These are phyloP conservation scores for Odontarrhena argentea DNA, from an alignment of 345 rosid species.

Conservation along the genomic window DNA sequence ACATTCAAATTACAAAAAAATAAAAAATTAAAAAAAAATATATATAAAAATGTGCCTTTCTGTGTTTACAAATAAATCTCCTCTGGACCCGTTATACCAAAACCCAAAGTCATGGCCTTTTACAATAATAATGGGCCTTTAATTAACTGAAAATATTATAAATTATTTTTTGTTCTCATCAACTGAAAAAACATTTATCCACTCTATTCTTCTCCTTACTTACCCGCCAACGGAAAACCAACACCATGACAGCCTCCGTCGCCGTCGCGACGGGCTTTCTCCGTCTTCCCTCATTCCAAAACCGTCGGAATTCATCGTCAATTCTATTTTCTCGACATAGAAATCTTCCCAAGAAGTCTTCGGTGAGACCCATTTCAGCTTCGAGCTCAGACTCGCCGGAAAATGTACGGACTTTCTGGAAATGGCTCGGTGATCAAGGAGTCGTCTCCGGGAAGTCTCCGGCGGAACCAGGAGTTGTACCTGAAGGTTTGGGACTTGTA, in stretches of 20 bases:
- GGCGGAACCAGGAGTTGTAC: conserved; percentile 57
- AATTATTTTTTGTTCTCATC: too few relatives aligned
- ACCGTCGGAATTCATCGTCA: conserved; percentile 15
- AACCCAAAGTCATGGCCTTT: too few relatives aligned
- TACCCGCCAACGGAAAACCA: conserved; percentile 39
- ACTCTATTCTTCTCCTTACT: conserved; percentile 1
- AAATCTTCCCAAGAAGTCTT: conserved; percentile 33
- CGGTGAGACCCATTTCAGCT: conserved; percentile 39
- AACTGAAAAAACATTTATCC: conserved; percentile 5
- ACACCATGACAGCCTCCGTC: conserved; percentile 36
- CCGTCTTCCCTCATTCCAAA: conserved; percentile 20
- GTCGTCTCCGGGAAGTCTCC: conserved; percentile 63
- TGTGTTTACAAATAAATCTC: too few relatives aligned
- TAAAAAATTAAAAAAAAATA: too few relatives aligned
- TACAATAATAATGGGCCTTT: too few relatives aligned
- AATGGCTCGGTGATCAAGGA: conserved; percentile 72
- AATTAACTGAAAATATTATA: too few relatives aligned
- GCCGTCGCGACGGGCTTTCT: conserved; percentile 21
- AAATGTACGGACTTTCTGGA: conserved; percentile 68
- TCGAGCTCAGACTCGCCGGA: conserved; percentile 37
- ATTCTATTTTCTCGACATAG: conserved; percentile 21
- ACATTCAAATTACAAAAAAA: too few relatives aligned
- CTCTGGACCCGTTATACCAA: too few relatives aligned
- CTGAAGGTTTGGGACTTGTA: conserved; percentile 80
- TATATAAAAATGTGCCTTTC: too few relatives aligned